Evolutionary conservation across 139 green algal species (phyloP), one percentile per base, ranked within the genome.

Genomic region (Volvox africanus): DNA sequence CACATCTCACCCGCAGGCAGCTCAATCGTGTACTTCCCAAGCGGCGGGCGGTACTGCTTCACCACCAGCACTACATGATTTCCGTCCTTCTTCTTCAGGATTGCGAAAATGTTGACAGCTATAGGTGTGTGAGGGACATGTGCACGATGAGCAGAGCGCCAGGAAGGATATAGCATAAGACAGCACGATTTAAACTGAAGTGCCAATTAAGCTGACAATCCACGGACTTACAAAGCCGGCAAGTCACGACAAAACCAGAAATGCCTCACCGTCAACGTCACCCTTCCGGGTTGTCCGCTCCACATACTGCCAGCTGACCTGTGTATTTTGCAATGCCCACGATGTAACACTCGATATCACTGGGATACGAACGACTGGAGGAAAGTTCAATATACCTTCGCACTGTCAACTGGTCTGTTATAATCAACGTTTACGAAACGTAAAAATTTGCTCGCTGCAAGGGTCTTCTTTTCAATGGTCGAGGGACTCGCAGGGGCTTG

Each of bases 71-170:
- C 86, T 77, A 68, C 22, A 30, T 84, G 86, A 44, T 90, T 82
- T 0, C 86, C 75, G 24, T 84, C 75, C 61, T 84, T 84, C 50
- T 78, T 62, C 75, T 90, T 90, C 21, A 84, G 55, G 24, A 90
- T 68, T 22, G 86, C 86, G 24, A 90, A 90, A 36, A 90, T 77
- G 86, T 90, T 90, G 55, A 90, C 86, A 26, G 85, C 85, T 89
- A 68, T 32, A n/a, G 20, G 65, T 61, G 61, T 28, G 20, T 32
- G 18, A 32, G 30, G 20, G n/a, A 61, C 61, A 78, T 28, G 61
- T 77, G 65, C 65, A 12, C 5, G 65, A 55, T 73, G 65, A 73
- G 65, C 65, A 11, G 24, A 73, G 11, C 21, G 21, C 65, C 65
- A 28, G 65, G 24, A 73, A 30, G 65, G 9, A 73, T 55, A 55